Evolutionary conservation across 2,329 filamentous ascomycete genomes (phyloP), one percentile per base, ranked within the genome.

Genomic region (Clarireedia hainanense): DNA sequence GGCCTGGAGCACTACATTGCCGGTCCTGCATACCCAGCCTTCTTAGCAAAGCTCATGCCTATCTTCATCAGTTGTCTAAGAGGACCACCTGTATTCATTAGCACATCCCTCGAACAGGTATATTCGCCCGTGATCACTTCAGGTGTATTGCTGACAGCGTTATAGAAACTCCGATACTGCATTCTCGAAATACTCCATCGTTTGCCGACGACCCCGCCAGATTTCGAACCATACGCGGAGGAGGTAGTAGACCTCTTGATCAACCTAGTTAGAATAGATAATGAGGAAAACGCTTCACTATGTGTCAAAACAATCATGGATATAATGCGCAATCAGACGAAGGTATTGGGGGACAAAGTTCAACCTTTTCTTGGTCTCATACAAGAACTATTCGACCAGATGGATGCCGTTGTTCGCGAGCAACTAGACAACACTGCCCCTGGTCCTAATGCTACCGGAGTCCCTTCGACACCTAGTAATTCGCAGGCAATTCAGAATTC

Each of bases 251-350:
- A 96, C 68, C 79, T 95, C 62, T 79, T 97, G 60, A 92, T 97
- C 84, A 81, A 83, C 54, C 76, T 99, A 57, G 91, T 97, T 58
- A 85, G 86, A 63, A 86, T 84, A 43, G 94, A 99, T 72, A 99
- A 99, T 66, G 94, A 99, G 73, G 94, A 99, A 61, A 99, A 99
- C 77, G 94, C 92, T 2, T 90, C 95, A n/a, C 76, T 99, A 60
- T 96, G 92, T 70, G 90, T 99, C 74, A 99, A 99, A 77, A 95
- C 92, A 14, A 90, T 95, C 51, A 96, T 96, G 76, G 94, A 99
- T 69, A 86, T 97, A 61, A 90, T 95, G 79, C 85, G 94, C 49
- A 90, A 96, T 68, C 92, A 97, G 72, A 83, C 86, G 56, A 95
- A 92, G 73, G 84, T 86, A 26, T 83, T 96, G 6, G 74, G 75